These are phyloP conservation scores for Glomus cerebriforme DNA, from an alignment of 192 early-diverging fungal genomes.

Conservation along the genomic window DNA sequence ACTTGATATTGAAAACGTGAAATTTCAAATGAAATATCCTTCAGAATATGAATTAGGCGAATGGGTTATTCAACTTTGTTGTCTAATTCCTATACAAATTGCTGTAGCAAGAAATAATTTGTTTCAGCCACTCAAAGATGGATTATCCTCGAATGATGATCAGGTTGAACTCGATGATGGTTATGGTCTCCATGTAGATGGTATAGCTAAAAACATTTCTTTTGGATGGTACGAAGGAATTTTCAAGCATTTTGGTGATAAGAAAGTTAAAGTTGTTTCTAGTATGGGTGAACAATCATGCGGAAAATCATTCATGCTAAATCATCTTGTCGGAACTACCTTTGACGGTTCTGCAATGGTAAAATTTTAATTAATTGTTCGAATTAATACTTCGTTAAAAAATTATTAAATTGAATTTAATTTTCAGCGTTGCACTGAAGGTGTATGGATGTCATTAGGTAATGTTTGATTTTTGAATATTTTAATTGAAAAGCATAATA, in stretches of 20 bases:
- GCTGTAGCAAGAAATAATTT: slow-evolving; percentile 22
- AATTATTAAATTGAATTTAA: not conserved
- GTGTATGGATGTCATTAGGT: slow-evolving; percentile 32
- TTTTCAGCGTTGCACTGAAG: slow-evolving; percentile 34
- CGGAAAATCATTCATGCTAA: slow-evolving; percentile 32
- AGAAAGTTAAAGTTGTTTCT: slow-evolving; percentile 26
- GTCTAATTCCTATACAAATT: slow-evolving; percentile 14
- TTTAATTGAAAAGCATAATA: not conserved
- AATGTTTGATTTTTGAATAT: not conserved
- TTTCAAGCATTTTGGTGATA: slow-evolving; percentile 25
- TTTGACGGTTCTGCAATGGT: slow-evolving; percentile 34
- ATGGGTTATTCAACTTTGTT: slow-evolving; percentile 13
- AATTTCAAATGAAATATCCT: not conserved
- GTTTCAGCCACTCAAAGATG: slow-evolving; percentile 18
- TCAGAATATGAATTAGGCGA: not conserved
- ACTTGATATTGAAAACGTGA: not conserved
- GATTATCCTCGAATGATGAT: not conserved
- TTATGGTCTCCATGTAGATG: not conserved
- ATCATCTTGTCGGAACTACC: slow-evolving; percentile 22
- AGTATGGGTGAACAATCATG: slow-evolving; percentile 35
- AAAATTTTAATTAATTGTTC: not conserved
- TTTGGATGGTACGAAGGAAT: slow-evolving; percentile 30
- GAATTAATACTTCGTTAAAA: not conserved
- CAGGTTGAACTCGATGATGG: not conserved
- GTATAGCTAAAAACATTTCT: not conserved